A percentile compares a stretch with the other conserved stretches of the same genome.
Conservation (phyloP, 2,329 filamentous ascomycete species). For the Biscogniauxia sp. region DNA sequence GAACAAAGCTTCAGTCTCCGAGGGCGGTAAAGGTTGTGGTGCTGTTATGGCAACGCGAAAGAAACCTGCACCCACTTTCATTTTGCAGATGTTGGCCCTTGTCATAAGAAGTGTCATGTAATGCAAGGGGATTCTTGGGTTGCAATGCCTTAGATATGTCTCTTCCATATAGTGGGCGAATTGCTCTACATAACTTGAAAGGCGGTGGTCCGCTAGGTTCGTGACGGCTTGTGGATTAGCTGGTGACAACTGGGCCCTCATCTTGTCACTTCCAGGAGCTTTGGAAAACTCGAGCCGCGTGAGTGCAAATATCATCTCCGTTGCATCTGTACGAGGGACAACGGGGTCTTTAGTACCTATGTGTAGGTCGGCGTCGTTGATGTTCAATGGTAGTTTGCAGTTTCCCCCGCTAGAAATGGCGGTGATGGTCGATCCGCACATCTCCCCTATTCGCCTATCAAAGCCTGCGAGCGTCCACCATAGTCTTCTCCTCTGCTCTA, state of each 20-base stretch:
- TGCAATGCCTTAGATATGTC: constrained; percentile 55
- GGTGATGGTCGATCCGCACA: constrained; percentile 58
- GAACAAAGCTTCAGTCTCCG: constrained; percentile 52
- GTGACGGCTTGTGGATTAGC: constrained; percentile 41
- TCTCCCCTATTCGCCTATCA: constrained; percentile 66
- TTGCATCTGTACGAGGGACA: constrained; percentile 47
- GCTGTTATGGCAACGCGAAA: constrained; percentile 45
- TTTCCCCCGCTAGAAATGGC: constrained; percentile 53
- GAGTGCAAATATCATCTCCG: constrained; percentile 60
- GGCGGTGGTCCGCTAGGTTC: constrained; percentile 49
- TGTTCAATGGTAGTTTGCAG: constrained; percentile 57
- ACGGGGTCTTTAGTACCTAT: constrained; percentile 55
- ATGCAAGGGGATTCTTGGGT: constrained; percentile 57
- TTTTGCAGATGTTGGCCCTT: constrained; percentile 53
- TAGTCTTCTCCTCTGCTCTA: constrained; percentile 67
- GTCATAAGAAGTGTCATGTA: constrained; percentile 59
- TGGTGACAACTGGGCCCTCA: constrained; percentile 31
- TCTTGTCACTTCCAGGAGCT: constrained; percentile 49
- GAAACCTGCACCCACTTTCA: constrained; percentile 54
- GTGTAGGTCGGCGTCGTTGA: constrained; percentile 61
- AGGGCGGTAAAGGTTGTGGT: constrained; percentile 37
- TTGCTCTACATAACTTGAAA: constrained; percentile 49
- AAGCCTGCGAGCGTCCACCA: constrained; percentile 73
- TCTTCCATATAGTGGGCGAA: constrained; percentile 56
- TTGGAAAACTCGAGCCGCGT: constrained; percentile 56